phyloP scores from a whole-genome alignment of 345 rosid species.

The Rhizophora mangle region DNA sequence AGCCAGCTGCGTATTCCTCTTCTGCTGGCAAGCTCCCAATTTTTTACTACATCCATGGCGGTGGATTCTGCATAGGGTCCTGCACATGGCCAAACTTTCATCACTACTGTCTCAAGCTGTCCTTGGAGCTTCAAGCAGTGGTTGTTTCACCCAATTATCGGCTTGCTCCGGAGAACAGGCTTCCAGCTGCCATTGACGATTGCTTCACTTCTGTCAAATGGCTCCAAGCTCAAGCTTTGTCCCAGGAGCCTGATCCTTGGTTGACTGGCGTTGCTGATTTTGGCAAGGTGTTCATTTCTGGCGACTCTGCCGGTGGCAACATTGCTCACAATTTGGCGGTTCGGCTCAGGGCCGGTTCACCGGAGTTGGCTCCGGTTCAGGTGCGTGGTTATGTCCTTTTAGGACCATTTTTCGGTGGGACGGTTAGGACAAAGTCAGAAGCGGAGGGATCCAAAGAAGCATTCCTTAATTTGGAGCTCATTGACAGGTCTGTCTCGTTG shows the following conservation, averaged over 20 bases:
- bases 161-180: slow-evolving; percentile 55
- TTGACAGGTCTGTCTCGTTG: slow-evolving; percentile 38
- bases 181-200: slow-evolving; percentile 55
- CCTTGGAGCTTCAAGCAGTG: slow-evolving; percentile 42
- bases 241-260: slow-evolving; percentile 39
- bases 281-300: slow-evolving; percentile 44
- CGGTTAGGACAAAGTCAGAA: slow-evolving; percentile 40
- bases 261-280: slow-evolving; percentile 46
- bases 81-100: slow-evolving; percentile 58
- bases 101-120: slow-evolving; percentile 49
- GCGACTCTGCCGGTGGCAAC: slow-evolving; percentile 62
- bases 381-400: slow-evolving; percentile 48
- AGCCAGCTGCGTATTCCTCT: slow-evolving; percentile 26
- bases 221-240: slow-evolving; percentile 45
- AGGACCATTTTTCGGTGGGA: slow-evolving; percentile 56
- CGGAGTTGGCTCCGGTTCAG: slow-evolving; percentile 43
- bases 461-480: slow-evolving; percentile 57
- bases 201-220: slow-evolving; percentile 47
- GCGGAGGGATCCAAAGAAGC: slow-evolving; percentile 59
- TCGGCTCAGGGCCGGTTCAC: slow-evolving; percentile 36
- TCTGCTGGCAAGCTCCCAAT: slow-evolving; percentile 18
- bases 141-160: slow-evolving; percentile 52
- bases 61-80: slow-evolving; percentile 64
- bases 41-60: slow-evolving; percentile 57
- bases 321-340: slow-evolving; percentile 56